Evolutionary conservation across 2,329 filamentous ascomycete genomes (phyloP), one percentile per base, ranked within the genome.

Genomic region (Fusarium burgessii): DNA sequence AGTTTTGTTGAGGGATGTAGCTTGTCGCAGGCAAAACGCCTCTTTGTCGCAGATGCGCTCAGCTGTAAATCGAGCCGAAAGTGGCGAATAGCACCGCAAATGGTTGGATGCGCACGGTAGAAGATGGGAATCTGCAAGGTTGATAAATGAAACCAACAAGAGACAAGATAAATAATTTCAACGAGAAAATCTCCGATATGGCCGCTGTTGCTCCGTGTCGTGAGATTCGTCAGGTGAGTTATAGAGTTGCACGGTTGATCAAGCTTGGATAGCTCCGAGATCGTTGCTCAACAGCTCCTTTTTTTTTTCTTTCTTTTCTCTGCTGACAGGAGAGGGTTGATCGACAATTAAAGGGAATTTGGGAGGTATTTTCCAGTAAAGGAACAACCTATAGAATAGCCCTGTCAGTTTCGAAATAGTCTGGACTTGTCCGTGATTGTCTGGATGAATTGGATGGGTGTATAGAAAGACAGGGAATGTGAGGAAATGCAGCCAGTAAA

Each of bases 41-140:
- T 75, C 73, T 71, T 76, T 75, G 73, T 75, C 73, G 73, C 73
- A 75, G 73, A 73, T 74, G 52, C 59, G 58, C 66, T 75, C 73
- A 74, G 73, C 42, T 58, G 58, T 62, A 66, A 63, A 57, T 42
- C 63, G 42, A 66, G 57, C 55, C 60, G 58, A 62, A 58, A 62
- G 47, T 67, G 64, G 64, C 64, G 51, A 62, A 71, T 51, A 32
- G 50, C 43, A 60, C 60, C 58, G 66, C 58, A 70, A 70, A 54
- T 27, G 49, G 62, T 54, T 46, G 50, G 46, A 43, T 50, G 52
- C 56, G 36, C 42, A 40, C 43, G 43, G 46, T 25, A 33, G 2
- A 7, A 36, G 41, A 58, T 57, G 58, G 47, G 41, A 62, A n/a
- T 35, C 62, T 64, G 58, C 56, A 54, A 41, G 63, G 58, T 41